phyloP scores from a whole-genome alignment of 2,329 filamentous ascomycete species.

The Alternaria infectoria region DNA sequence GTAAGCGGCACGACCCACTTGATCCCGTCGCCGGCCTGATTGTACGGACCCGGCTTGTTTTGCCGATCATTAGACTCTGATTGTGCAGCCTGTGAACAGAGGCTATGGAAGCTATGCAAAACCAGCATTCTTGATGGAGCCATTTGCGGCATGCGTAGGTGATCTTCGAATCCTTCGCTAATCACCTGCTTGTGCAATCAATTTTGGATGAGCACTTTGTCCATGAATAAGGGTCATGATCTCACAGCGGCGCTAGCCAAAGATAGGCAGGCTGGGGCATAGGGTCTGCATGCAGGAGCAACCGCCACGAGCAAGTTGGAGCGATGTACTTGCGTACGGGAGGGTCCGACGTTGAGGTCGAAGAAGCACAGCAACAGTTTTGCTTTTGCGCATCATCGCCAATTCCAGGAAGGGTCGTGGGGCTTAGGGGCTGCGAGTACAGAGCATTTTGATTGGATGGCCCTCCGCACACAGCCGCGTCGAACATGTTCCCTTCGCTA shows the following conservation, averaged over 20 bases:
- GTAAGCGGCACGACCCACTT: constrained; percentile 1
- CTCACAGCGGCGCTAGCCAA: background rate
- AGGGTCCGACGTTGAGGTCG: constrained; percentile 9
- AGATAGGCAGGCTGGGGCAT: constrained; percentile 1
- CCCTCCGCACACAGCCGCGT: constrained; percentile 2
- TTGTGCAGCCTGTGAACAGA: background rate
- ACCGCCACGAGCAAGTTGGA: constrained; percentile 24
- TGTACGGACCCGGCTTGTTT: constrained; percentile 4
- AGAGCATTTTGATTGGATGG: constrained; percentile 13
- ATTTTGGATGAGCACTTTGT: background rate
- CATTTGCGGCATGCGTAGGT: background rate
- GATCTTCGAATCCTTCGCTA: background rate
- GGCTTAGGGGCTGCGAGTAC: background rate
- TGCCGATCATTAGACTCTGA: background rate
- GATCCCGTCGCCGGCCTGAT: background rate
- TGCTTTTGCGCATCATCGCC: constrained; percentile 16
- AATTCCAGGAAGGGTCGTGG: background rate
- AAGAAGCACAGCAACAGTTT: constrained; percentile 1
- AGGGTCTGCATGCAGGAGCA: constrained; percentile 21
- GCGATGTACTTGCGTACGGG: constrained; percentile 19
- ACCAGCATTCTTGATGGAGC: background rate
- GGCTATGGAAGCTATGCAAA: constrained; percentile 1
- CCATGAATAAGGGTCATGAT: background rate
- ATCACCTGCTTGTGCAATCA: background rate
- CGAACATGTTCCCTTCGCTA: constrained; percentile 3